phyloP scores from a whole-genome alignment of 106 monocot species.

The Acorus calamus region DNA sequence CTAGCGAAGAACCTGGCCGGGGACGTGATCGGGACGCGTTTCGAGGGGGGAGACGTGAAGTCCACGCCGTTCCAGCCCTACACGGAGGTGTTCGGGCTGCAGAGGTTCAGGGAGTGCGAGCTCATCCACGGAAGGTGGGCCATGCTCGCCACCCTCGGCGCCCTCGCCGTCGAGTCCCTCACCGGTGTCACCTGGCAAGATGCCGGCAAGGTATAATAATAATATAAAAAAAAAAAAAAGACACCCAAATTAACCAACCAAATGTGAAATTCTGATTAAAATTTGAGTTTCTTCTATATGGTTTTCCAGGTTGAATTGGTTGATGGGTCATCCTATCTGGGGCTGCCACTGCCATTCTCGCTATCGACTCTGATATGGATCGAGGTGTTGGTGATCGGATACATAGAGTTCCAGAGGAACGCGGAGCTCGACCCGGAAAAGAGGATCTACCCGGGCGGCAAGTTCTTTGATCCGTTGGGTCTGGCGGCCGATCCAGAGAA shows the following conservation, averaged over 20 bases:
- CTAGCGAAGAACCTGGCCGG: conserved; percentile 71
- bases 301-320: conserved; percentile 66
- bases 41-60: conserved; percentile 66
- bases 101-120: conserved; percentile 95
- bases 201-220: conserved; percentile 71
- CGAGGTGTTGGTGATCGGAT: conserved; percentile 86
- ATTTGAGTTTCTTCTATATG: too few relatives aligned
- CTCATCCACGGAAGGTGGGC: conserved; percentile 98
- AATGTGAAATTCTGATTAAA: too few relatives aligned
- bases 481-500: conserved; percentile 91
- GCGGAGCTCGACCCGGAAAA: conserved; percentile 89
- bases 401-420: conserved; percentile 99
- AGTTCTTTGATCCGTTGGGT: conserved; percentile 82
- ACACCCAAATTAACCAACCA: not conserved
- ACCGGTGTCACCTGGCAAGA: conserved; percentile 98
- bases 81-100: conserved; percentile 83
- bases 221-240: conserved; percentile 3
- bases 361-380: conserved; percentile 73
- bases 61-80: conserved; percentile 93
- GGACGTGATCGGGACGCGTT: conserved; percentile 68
- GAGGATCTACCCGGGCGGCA: conserved; percentile 83
- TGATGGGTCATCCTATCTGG: conserved; percentile 85
- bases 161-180: conserved; percentile 74
- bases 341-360: conserved; percentile 83
- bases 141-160: conserved; percentile 91